These are phyloP conservation scores for Diaporthe amygdali DNA, from an alignment of 2,329 filamentous ascomycete species.

Conservation along the genomic window DNA sequence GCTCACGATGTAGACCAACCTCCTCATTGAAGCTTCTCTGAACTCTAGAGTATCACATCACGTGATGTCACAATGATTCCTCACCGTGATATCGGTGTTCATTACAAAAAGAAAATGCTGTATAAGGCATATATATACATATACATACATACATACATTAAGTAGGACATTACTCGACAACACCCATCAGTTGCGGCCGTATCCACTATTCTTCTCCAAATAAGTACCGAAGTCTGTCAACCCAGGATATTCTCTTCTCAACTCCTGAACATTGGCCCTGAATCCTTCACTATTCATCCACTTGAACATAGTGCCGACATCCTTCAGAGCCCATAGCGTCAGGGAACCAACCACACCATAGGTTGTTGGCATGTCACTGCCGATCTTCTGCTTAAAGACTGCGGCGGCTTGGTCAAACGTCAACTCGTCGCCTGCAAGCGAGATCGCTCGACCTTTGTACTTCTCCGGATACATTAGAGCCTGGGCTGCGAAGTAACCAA, in stretches of 20 bases:
- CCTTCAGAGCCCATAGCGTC: background rate
- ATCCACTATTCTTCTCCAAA: background rate
- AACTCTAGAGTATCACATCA: too few relatives aligned
- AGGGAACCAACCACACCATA: background rate
- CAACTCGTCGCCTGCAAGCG: conserved; percentile 47
- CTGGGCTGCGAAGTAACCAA: conserved; percentile 44
- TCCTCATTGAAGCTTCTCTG: too few relatives aligned
- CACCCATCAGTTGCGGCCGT: too few relatives aligned
- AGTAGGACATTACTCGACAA: too few relatives aligned
- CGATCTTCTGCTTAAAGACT: conserved; percentile 39
- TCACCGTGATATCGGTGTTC: too few relatives aligned
- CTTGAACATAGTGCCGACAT: background rate
- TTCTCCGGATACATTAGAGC: conserved; percentile 38
- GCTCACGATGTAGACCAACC: too few relatives aligned
- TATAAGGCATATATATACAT: too few relatives aligned
- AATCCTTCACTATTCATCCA: background rate
- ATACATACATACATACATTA: too few relatives aligned
- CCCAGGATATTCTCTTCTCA: background rate
- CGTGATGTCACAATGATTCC: too few relatives aligned
- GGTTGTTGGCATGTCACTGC: conserved; percentile 16
- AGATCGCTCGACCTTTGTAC: conserved; percentile 39
- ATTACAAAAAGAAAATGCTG: background rate
- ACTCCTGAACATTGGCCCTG: background rate
- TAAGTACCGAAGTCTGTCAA: background rate
- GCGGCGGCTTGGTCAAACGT: conserved; percentile 36